Conservation (phyloP, 2,329 filamentous ascomycete species). For the Alternaria incomplexa region DNA sequence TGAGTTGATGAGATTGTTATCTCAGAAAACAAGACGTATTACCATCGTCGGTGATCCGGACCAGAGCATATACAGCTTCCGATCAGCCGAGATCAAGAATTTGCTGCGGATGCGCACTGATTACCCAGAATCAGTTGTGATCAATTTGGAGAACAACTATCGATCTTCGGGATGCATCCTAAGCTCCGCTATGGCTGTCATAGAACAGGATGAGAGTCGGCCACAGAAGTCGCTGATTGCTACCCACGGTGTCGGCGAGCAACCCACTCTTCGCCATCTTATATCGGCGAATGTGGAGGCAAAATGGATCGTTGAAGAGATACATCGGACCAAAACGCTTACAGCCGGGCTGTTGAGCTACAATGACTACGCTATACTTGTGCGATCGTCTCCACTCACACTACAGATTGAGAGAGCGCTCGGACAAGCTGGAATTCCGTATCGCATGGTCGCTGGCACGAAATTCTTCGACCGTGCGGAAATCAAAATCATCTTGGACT, state of each 20-base stretch:
- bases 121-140: slow-evolving; percentile 78
- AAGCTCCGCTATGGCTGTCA: slow-evolving; percentile 78
- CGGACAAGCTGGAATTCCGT: slow-evolving; percentile 80
- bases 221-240: slow-evolving; percentile 81
- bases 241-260: slow-evolving; percentile 78
- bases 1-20: slow-evolving; percentile 88
- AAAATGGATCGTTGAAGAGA: slow-evolving; percentile 86
- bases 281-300: slow-evolving; percentile 75
- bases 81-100: slow-evolving; percentile 90
- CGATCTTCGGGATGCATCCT: slow-evolving; percentile 88
- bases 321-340: slow-evolving; percentile 72
- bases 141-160: slow-evolving; percentile 93
- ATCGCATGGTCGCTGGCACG: slow-evolving; percentile 89
- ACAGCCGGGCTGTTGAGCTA: slow-evolving; percentile 75
- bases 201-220: slow-evolving; percentile 83
- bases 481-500: slow-evolving; percentile 86
- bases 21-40: slow-evolving; percentile 73
- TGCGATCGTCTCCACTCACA: slow-evolving; percentile 84
- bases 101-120: slow-evolving; percentile 77
- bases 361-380: slow-evolving; percentile 82
- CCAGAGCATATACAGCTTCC: slow-evolving; percentile 97
- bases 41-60: slow-evolving; percentile 97
- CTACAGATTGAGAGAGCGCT: slow-evolving; percentile 84
- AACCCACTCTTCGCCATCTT: slow-evolving; percentile 80
- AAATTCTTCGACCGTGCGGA: slow-evolving; percentile 93